phyloP scores from a whole-genome alignment of 2,329 filamentous ascomycete genomes.

The Alternaria arborescens region DNA sequence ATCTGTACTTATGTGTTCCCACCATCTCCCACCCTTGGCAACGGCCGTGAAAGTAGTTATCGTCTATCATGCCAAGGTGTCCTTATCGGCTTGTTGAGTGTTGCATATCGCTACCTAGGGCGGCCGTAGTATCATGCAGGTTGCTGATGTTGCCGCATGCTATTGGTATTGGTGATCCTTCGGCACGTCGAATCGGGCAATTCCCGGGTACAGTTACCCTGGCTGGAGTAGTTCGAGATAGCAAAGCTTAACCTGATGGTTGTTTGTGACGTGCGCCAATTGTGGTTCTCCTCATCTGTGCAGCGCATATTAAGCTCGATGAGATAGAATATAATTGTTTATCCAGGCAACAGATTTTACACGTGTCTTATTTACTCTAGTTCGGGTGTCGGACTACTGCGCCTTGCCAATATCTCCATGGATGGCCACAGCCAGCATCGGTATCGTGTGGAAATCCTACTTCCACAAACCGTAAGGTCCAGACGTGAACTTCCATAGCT shows the following conservation, averaged over 20 bases:
- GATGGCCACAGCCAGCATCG: neutral
- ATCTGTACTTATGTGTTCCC: constrained; percentile 6
- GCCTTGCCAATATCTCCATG: neutral
- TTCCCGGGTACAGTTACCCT: constrained; percentile 26
- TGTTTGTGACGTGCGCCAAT: neutral
- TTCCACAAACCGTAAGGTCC: constrained; percentile 73
- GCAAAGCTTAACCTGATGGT: neutral
- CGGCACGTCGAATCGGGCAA: constrained; percentile 33
- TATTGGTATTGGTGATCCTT: constrained; percentile 27
- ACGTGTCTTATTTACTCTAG: constrained; percentile 7
- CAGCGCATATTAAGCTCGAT: neutral
- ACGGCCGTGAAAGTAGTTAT: constrained; percentile 24
- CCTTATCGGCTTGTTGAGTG: constrained; percentile 20
- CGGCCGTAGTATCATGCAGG: constrained; percentile 19
- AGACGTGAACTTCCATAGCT: constrained; percentile 78
- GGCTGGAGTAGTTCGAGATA: constrained; percentile 11
- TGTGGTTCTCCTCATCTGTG: neutral
- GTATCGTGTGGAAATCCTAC: constrained; percentile 39
- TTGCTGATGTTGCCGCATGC: constrained; percentile 17
- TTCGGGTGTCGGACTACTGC: neutral
- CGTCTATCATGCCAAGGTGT: constrained; percentile 14
- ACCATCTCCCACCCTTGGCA: constrained; percentile 29
- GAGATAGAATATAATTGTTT: neutral
- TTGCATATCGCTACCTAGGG: constrained; percentile 23
- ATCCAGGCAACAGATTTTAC: neutral